Base-by-base conservation (phyloP, 2,329 filamentous ascomycete species). In the Ophiostoma pallidulum region DNA sequence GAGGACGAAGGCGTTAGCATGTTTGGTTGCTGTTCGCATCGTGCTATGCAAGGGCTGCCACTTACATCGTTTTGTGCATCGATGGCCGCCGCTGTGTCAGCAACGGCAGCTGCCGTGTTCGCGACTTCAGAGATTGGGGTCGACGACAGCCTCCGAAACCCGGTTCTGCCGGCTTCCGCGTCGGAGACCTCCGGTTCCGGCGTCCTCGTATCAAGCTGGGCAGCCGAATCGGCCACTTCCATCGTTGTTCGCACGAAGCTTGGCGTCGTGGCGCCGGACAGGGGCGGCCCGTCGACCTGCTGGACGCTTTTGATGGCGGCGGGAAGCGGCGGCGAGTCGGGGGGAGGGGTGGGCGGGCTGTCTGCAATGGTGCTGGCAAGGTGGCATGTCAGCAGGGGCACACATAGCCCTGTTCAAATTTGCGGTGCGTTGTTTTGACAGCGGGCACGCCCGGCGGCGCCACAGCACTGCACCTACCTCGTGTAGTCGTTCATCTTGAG, bases 21-120 rank as follows among this genome's bases (percentile, higher is more conserved):
- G n/a, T n/a, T n/a, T n/a, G n/a, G n/a, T n/a, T n/a, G n/a, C n/a
- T n/a, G n/a, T n/a, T n/a, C n/a, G n/a, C n/a, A n/a, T n/a, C n/a
- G n/a, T n/a, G n/a, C 6, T 28, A 6, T 5, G 5, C 24, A 6
- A 28, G 24, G 24, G 10, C 24, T 10, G 24, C 45, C 35, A 36
- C 54, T 53, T 49, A 59, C 54, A 26, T 40, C 39, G 28, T 20
- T 33, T 4, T 38, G 19, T 4, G 16, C 22, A 48, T 71, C 67
- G 10, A 70, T 54, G 4, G 55, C 58, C 49, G 65, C 58, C 16
- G 70, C 68, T 22, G 61, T 62, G 46, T 70, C 64, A 18, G 67
- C 65, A 28, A 70, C 67, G 53, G 74, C 71, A 3, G 66, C 67
- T 6, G 69, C 68, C 7, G 65, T 68, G 5, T 58, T 58, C 10